These are phyloP conservation scores for Hylodesmum podocarpum DNA, from an alignment of 306 rosid genomes.

Conservation along the genomic window DNA sequence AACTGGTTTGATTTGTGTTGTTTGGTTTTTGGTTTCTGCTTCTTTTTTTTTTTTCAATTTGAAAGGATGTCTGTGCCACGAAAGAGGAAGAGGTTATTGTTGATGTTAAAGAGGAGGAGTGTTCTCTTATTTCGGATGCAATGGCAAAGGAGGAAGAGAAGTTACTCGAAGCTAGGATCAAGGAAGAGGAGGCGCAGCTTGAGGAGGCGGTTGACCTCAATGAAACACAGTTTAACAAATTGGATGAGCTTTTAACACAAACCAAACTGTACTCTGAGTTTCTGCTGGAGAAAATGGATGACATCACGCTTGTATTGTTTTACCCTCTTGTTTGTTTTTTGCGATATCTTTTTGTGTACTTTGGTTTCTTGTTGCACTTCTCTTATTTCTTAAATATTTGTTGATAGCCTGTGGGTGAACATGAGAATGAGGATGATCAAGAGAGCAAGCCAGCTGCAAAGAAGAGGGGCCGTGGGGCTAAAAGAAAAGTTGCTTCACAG, in stretches of 20 bases:
- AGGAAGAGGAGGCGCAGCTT: slow-evolving; percentile 54
- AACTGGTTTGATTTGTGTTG: slow-evolving; percentile 6
- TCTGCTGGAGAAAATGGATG: slow-evolving; percentile 94
- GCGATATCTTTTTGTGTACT: neutral
- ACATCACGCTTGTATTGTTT: slow-evolving; percentile 61
- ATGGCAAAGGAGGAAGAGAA: slow-evolving; percentile 67
- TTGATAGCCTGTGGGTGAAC: slow-evolving; percentile 58
- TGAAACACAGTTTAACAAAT: slow-evolving; percentile 69
- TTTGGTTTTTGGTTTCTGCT: neutral
- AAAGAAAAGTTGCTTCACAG: slow-evolving; percentile 66
- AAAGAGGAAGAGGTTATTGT: slow-evolving; percentile 38
- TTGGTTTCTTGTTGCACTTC: neutral
- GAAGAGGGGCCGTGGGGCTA: slow-evolving; percentile 61
- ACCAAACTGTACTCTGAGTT: slow-evolving; percentile 82
- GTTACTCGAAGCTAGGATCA: slow-evolving; percentile 53
- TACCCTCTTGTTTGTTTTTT: neutral
- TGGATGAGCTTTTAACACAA: slow-evolving; percentile 89
- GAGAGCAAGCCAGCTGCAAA: slow-evolving; percentile 42
- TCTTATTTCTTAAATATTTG: slow-evolving; percentile 25
- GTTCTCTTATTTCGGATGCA: slow-evolving; percentile 37
- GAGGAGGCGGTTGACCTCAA: slow-evolving; percentile 43
- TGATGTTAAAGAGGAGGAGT: slow-evolving; percentile 45
- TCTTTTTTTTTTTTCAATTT: slow-evolving; percentile 5
- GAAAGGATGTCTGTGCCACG: slow-evolving; percentile 47
- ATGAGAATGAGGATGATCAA: slow-evolving; percentile 46